Conservation (phyloP, 208 protist genomes). For the Balamuthia mandrillaris region DNA sequence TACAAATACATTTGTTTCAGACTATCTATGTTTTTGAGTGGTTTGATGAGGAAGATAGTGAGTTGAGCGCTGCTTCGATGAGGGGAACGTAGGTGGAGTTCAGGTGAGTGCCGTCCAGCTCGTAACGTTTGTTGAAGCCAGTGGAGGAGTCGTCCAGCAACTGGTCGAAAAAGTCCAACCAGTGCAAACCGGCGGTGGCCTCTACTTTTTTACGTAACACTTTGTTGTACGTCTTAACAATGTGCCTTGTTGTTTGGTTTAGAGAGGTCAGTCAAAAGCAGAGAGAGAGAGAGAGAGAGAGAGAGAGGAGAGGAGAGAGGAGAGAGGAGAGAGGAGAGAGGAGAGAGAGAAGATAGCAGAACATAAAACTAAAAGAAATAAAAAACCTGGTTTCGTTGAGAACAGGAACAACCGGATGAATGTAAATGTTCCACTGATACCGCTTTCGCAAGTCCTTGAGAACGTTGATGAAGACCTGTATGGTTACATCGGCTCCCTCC, state of each 20-base stretch:
- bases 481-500: slow-evolving; percentile 1
- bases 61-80: slow-evolving; percentile 17
- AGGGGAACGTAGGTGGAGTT: slow-evolving; percentile 58
- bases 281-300: not conserved
- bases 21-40: no score
- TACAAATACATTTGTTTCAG: no score
- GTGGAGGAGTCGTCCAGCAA: not conserved
- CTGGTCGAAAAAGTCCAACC: slow-evolving; percentile 62
- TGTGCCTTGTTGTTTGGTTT: not conserved
- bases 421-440: slow-evolving; percentile 37
- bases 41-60: no score
- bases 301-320: not conserved
- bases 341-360: no score
- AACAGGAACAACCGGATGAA: slow-evolving; percentile 69
- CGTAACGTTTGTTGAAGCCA: slow-evolving; percentile 45
- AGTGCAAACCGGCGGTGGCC: slow-evolving; percentile 15
- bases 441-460: slow-evolving; percentile 9
- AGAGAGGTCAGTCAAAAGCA: not conserved
- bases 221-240: slow-evolving; percentile 59
- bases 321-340: not conserved
- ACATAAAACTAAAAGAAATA: no score
- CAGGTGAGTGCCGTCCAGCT: slow-evolving; percentile 71
- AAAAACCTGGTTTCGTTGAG: slow-evolving; percentile 63
- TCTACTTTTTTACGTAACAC: slow-evolving; percentile 13
- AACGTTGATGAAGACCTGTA: slow-evolving; percentile 61